A percentile compares a stretch with the other conserved stretches of the same genome.
phyloP scores from a whole-genome alignment of 176 grass and related monocot species.

The Olyra latifolia region DNA sequence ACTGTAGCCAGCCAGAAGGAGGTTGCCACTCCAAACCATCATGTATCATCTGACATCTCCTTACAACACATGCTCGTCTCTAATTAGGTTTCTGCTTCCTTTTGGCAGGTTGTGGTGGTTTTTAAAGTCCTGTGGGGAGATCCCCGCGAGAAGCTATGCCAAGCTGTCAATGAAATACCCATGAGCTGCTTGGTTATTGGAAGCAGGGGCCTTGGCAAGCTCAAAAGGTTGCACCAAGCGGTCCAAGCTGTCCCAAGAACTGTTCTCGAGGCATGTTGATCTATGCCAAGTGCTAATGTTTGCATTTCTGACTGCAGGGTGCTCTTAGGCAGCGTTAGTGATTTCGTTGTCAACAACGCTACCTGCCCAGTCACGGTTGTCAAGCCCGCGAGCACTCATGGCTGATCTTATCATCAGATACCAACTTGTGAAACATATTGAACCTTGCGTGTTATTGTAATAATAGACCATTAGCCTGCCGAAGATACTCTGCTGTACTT shows the following conservation, averaged over 20 bases:
- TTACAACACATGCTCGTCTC: background rate
- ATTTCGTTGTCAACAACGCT: constrained; percentile 80
- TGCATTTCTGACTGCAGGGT: constrained; percentile 56
- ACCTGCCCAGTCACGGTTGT: constrained; percentile 86
- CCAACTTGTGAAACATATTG: constrained; percentile 19
- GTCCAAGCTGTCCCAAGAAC: background rate
- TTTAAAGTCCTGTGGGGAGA: constrained; percentile 86
- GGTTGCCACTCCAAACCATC: constrained; percentile 31
- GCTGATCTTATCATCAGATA: constrained; percentile 20
- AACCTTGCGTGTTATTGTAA: constrained; percentile 36
- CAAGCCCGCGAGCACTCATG: constrained; percentile 36
- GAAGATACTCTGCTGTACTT: background rate
- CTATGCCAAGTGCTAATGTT: background rate
- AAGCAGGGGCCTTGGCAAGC: constrained; percentile 85
- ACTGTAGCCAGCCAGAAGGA: constrained; percentile 72
- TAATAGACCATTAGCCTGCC: constrained; percentile 7
- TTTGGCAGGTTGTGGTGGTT: constrained; percentile 54
- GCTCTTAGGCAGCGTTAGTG: constrained; percentile 86
- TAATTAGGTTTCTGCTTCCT: background rate
- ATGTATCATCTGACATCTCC: background rate
- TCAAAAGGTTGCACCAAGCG: constrained; percentile 69
- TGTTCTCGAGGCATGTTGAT: background rate
- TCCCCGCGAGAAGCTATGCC: constrained; percentile 86
- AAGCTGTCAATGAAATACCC: constrained; percentile 59
- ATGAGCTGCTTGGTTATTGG: constrained; percentile 81